Evolutionary conservation across 306 rosid genomes (phyloP), one percentile per base, ranked within the genome.

Genomic region (Leucaena leucocephala): DNA sequence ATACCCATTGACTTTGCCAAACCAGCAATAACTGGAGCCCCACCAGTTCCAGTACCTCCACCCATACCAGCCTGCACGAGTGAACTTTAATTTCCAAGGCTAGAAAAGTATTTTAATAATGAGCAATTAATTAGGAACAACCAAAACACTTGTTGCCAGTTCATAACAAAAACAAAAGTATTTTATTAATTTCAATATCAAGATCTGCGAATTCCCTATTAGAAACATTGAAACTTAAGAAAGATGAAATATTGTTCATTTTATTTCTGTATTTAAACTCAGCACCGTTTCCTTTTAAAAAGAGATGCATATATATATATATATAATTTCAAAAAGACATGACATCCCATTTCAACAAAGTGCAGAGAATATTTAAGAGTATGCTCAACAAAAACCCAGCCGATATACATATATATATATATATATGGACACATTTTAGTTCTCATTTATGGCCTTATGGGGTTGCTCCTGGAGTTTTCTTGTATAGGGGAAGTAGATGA

Each of bases 31-130:
- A 92, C 76, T 59, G 97, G 97, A 80, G 94, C 97, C 27, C 92
- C 97, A 78, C 97, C 97, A 71, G 97, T 92, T 55, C 97, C 97
- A 22, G 97, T 92, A 74, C 97, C 97, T 74, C 97, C 97, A 50
- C 97, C 97, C 97, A 92, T 92, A 83, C 97, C 97, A 79, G 97
- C 91, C 97, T 92, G 86, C 76, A 80, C 15, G 62, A 55, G 71
- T 42, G 65, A 84, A 38, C 50, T 73, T 74, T 38, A 59, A 61
- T 38, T 70, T 50, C 40, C 66, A 80, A 68, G 22, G 54, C 68
- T 42, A 76, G 76, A 38, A 81, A 75, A 80, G 52, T 12, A 76
- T 75, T 54, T 38, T 27, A 52, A 72, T 16, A 63, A 54, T 9
- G 38, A 57, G 38, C 45, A 40, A 63, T 36, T 52, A 57, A 36